A percentile compares a stretch with the other conserved stretches of the same genome.
Conservation (phyloP, 768 basidiomycete species). For the Lactarius trivialis region DNA sequence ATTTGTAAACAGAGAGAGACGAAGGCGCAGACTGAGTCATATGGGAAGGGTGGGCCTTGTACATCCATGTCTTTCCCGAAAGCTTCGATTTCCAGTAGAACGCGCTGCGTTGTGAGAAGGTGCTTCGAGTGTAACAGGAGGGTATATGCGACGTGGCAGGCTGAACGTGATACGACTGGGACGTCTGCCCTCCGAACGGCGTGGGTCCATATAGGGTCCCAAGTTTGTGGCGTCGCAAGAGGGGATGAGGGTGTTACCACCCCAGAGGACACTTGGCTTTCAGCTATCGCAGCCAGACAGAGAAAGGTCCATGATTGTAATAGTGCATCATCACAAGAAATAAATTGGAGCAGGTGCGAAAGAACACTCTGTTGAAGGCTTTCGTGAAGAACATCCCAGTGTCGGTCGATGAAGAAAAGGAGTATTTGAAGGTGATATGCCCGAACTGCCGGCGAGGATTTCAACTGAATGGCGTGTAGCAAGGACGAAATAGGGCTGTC, state of each 20-base stretch:
- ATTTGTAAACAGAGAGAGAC: constrained; percentile 60
- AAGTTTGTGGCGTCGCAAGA: constrained; percentile 29
- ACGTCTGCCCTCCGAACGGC: constrained; percentile 67
- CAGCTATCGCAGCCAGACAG: constrained; percentile 66
- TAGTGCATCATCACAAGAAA: constrained; percentile 54
- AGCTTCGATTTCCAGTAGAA: constrained; percentile 68
- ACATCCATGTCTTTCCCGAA: constrained; percentile 80
- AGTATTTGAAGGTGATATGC: constrained; percentile 64
- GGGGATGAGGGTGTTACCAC: constrained; percentile 7
- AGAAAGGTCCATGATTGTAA: constrained; percentile 85
- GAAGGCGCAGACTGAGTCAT: constrained; percentile 86
- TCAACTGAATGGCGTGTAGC: constrained; percentile 42
- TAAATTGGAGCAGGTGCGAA: constrained; percentile 47
- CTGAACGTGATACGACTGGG: constrained; percentile 68
- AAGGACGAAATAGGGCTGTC: constrained; percentile 57
- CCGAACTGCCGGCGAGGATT: constrained; percentile 32
- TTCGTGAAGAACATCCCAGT: constrained; percentile 61
- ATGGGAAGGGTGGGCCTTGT: constrained; percentile 83
- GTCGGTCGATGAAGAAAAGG: constrained; percentile 76
- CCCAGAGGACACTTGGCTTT: constrained; percentile 16
- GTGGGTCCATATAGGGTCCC: constrained; percentile 80
- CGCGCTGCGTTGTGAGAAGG: constrained; percentile 48
- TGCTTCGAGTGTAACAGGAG: constrained; percentile 41
- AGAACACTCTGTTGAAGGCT: constrained; percentile 53
- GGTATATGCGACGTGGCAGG: constrained; percentile 60